These are phyloP conservation scores for Orbilia blumenaviensis DNA, from an alignment of 2,329 filamentous ascomycete species.

Conservation along the genomic window DNA sequence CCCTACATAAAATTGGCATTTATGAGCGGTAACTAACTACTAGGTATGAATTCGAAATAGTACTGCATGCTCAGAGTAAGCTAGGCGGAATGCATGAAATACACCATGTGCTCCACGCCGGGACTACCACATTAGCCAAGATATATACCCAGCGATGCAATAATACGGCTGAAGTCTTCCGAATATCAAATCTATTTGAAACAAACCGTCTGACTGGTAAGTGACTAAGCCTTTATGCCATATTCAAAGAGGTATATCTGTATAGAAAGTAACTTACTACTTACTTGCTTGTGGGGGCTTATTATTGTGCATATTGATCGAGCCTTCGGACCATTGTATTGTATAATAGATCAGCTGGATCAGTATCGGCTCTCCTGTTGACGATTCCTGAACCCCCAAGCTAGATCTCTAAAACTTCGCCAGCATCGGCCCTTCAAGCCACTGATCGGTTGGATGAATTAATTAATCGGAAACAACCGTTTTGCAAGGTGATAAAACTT, in stretches of 20 bases:
- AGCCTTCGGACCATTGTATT: neutral
- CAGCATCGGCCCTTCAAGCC: conserved; percentile 51
- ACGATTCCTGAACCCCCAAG: conserved; percentile 1
- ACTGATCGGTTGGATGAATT: conserved; percentile 37
- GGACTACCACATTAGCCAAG: conserved; percentile 10
- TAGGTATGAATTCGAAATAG: neutral
- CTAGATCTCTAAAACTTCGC: conserved; percentile 22
- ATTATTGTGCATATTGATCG: no score
- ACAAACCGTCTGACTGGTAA: neutral
- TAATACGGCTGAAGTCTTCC: conserved; percentile 37
- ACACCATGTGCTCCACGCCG: neutral
- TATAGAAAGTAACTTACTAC: neutral
- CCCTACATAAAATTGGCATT: neutral
- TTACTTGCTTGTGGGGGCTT: no score
- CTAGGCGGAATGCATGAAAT: conserved; percentile 11
- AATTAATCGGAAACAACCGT: conserved; percentile 27
- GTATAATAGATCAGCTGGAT: neutral
- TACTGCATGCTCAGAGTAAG: neutral
- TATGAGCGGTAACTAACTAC: neutral
- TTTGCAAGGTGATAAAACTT: neutral
- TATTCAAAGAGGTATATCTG: neutral
- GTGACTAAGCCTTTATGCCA: conserved; percentile 5
- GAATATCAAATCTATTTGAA: conserved; percentile 42
- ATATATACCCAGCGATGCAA: conserved; percentile 34
- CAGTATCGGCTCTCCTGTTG: neutral